Evolutionary conservation across 169 alveolate species (phyloP).

Genomic region (Plasmodium coatneyi): DNA sequence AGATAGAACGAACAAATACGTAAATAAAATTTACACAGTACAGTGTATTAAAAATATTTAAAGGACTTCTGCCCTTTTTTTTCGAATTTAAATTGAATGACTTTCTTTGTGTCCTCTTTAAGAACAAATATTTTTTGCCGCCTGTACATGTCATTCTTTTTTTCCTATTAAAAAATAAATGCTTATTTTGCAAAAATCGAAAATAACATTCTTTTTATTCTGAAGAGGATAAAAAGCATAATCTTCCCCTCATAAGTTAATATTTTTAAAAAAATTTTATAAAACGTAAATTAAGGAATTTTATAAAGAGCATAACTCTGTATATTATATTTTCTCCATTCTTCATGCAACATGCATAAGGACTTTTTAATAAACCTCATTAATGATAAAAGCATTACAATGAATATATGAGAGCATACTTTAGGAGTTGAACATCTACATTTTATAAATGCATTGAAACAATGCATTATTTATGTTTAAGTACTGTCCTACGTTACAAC

Average conservation of each 20-base stretch:
- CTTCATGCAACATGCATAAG: background rate
- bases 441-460: background rate
- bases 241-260: background rate
- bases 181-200: background rate
- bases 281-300: background rate
- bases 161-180: background rate
- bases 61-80: background rate
- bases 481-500: background rate
- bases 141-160: background rate
- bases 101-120: background rate
- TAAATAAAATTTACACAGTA: background rate
- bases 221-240: background rate
- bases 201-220: background rate
- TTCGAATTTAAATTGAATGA: background rate
- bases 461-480: background rate
- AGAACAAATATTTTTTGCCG: background rate
- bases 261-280: background rate
- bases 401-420: background rate
- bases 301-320: background rate
- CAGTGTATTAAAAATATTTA: background rate
- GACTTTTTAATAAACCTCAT: background rate
- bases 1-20: background rate
- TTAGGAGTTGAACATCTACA: background rate
- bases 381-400: background rate
- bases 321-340: conserved; percentile 1